Evolutionary conservation across 2,329 filamentous ascomycete genomes (phyloP), one percentile per base, ranked within the genome.

Genomic region (Beauveria sp.): DNA sequence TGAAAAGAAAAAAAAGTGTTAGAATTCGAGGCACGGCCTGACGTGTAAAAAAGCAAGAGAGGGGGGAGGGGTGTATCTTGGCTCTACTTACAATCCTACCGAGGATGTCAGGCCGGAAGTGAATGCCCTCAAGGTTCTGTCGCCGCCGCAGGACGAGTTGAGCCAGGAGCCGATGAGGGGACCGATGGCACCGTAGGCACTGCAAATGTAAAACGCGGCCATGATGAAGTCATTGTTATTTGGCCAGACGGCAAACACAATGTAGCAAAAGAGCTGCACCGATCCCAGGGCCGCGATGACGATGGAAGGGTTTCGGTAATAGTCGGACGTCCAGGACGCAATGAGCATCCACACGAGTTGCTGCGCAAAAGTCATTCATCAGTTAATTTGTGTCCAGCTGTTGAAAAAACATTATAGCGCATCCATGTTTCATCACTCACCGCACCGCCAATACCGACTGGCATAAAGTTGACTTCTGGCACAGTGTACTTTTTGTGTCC

Each of bases 11-110:
- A 1, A 34, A 34, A 1, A 0, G 30, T 34, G 10, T 34, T 12
- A 34, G 30, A 34, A 34, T 34, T 30, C 30, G 30, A 34, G 4
- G 20, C 7, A 34, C 3, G 12, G 10, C 12, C 30, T 34, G 30
- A 3, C 10, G 10, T 12, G 30, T 34, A 10, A 34, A 10, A 30
- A 3, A 30, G 8, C 1, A 9, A 30, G 28, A 30, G 28, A 30
- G 28, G 20, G 12, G 9, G 9, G 3, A 4, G 30, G 28, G 9
- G 2, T 3, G 30, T 34, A 12, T 34, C 10, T 34, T 34, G 30
- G 30, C 30, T 16, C n/a, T 16, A 62, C 60, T 52, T 54, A 62
- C 60, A 51, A 62, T 41, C 60, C 60, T 20, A 62, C 54, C n/a
- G 60, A 51, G 22, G 51, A 40, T 47, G 58, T 62, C 26, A 62